Evolutionary conservation across 208 protist species (phyloP).

Genomic region (Porcisia hertigi): DNA sequence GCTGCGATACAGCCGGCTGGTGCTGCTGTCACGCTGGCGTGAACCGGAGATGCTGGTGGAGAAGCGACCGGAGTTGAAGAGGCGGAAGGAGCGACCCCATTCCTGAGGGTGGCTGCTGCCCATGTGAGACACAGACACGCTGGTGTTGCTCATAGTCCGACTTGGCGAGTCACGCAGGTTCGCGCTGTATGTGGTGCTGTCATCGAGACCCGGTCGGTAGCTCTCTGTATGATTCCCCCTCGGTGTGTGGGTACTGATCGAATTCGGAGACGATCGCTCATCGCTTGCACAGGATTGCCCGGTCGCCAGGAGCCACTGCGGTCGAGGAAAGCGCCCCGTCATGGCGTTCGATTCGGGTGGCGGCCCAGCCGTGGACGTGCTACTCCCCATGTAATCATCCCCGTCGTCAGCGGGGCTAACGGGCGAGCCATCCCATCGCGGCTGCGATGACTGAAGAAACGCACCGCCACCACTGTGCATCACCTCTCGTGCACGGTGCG

Average conservation of each 20-base stretch:
- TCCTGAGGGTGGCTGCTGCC: constrained; percentile 56
- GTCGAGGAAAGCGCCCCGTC: constrained; percentile 56
- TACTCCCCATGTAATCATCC: constrained; percentile 65
- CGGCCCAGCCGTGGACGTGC: constrained; percentile 82
- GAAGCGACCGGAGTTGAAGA: constrained; percentile 64
- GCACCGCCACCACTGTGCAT: constrained; percentile 19
- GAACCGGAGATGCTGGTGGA: constrained; percentile 26
- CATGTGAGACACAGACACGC: constrained; percentile 55
- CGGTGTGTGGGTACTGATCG: constrained; percentile 31
- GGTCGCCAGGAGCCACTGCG: constrained; percentile 40
- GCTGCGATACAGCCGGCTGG: constrained; percentile 35
- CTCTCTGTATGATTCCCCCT: constrained; percentile 41
- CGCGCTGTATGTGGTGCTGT: constrained; percentile 30
- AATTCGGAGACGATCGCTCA: constrained; percentile 21
- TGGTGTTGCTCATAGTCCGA: constrained; percentile 62
- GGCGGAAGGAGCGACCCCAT: constrained; percentile 77
- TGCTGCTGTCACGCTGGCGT: constrained; percentile 36
- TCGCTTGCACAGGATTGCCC: constrained; percentile 22
- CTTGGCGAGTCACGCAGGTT: constrained; percentile 33
- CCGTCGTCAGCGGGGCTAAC: constrained; percentile 37
- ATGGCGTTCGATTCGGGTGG: constrained; percentile 52
- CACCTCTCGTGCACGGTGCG: neutral
- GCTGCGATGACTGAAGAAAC: constrained; percentile 15
- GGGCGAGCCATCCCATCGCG: constrained; percentile 21
- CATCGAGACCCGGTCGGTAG: constrained; percentile 27